Base-by-base conservation (phyloP, 306 rosid species). In the Canavalia gladiata region DNA sequence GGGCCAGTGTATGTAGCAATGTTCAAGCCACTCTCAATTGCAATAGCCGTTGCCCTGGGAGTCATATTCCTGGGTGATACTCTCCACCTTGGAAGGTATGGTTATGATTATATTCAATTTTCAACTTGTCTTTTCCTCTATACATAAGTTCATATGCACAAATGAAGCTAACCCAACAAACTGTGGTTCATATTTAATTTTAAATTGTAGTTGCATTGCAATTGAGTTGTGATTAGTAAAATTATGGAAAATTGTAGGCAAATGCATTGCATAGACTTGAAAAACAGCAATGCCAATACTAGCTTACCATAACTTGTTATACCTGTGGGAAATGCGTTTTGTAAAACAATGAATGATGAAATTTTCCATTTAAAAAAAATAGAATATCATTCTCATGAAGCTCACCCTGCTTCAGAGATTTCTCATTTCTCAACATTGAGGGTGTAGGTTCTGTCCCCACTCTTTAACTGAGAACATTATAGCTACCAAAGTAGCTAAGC, bases 41-140 rank as follows among this genome's bases (percentile, higher is more conserved):
- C 49, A 76, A 76, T 85, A 54, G 88, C 88, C 46, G 76, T 55
- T 70, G 83, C 80, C 59, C 79, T 95, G 98, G 97, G 98, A 8
- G 86, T 89, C 72, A 39, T 88, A 41, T 90, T 93, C 87, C 94
- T 95, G 8, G 94, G 93, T 2, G 97, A 93, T 79, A 67, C 90
- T 52, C 99, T 95, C 45, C 67, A 85, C 54, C 80, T 85, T 35
- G 85, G 88, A 65, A 85, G 88, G 88, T 85, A 55, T 6, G 28
- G 25, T 69, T 68, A 13, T 77, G 66, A 39, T 13, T 7, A 28
- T 51, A 70, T n/a, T 70, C 72, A 60, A 60, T 62, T 57, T 55
- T 68, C 28, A 56, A 60, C 39, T 62, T 37, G 37, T 10, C 42
- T 33, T 62, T 62, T 62, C 42, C 42, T 35, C 13, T 31, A 49